Percentiles rank a stretch among this genome's conserved stretches.
Evolutionary conservation across 2,329 filamentous ascomycete species (phyloP).

Genomic region (Penicillium sp.): DNA sequence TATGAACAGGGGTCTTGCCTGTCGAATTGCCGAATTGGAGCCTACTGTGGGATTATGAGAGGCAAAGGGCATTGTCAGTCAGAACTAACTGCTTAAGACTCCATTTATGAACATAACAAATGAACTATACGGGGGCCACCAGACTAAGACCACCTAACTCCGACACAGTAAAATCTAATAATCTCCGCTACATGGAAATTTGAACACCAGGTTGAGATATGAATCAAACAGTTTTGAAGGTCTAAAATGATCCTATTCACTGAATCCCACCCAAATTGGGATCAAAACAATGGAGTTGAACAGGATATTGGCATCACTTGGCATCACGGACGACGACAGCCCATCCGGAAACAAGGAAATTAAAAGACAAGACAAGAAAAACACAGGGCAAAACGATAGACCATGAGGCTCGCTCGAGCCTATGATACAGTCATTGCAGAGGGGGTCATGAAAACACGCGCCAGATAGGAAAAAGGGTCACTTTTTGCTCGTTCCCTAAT

Average conservation of each 20-base stretch:
- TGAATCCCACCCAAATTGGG: slow-evolving; percentile 8
- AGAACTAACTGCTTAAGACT: background rate
- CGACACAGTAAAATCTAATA: background rate
- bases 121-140: background rate
- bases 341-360: slow-evolving; percentile 15
- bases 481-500: slow-evolving; percentile 24
- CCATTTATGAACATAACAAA: background rate
- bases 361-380: slow-evolving; percentile 12
- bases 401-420: slow-evolving; percentile 12
- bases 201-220: background rate
- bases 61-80: background rate
- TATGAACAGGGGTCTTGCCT: background rate
- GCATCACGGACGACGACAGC: slow-evolving; percentile 17
- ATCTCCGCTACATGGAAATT: background rate
- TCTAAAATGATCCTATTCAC: slow-evolving; percentile 16
- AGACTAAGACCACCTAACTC: background rate
- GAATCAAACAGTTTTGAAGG: background rate
- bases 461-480: slow-evolving; percentile 25
- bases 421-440: slow-evolving; percentile 29
- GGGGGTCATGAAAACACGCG: slow-evolving; percentile 26
- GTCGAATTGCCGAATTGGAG: background rate
- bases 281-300: slow-evolving; percentile 7
- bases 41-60: background rate
- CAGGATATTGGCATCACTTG: slow-evolving; percentile 21
- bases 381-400: slow-evolving; percentile 17